A percentile compares a stretch with the other conserved stretches of the same genome.
Evolutionary conservation across 2,329 filamentous ascomycete genomes (phyloP).

Genomic region (Gremmenia infestans): DNA sequence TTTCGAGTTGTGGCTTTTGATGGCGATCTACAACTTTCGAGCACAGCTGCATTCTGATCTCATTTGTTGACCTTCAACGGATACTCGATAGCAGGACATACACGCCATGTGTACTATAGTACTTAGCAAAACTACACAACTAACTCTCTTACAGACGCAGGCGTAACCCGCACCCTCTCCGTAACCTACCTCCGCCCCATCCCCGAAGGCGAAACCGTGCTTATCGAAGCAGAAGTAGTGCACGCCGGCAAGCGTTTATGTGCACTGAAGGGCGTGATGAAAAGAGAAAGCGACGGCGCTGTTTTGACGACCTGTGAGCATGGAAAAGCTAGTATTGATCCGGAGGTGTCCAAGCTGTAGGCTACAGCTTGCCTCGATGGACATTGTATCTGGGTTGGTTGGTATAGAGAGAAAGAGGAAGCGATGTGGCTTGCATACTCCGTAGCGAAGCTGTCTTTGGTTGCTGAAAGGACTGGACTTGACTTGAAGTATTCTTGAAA

Average conservation of each 20-base stretch:
- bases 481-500: no score
- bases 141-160: constrained; percentile 35
- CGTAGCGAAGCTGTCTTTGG: no score
- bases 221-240: constrained; percentile 53
- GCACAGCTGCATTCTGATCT: no score
- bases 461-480: no score
- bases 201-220: constrained; percentile 50
- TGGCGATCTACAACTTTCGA: no score
- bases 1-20: no score
- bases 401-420: neutral
- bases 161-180: constrained; percentile 61
- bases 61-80: no score
- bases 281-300: constrained; percentile 45
- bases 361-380: constrained; percentile 1
- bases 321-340: constrained; percentile 58
- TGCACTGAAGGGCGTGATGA: constrained; percentile 50
- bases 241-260: constrained; percentile 52
- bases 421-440: neutral
- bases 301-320: constrained; percentile 58
- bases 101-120: no score
- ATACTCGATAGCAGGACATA: no score
- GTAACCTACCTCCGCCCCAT: constrained; percentile 64
- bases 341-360: constrained; percentile 25
- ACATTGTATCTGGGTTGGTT: constrained; percentile 2
- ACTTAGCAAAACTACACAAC: no score